phyloP scores from a whole-genome alignment of 768 basidiomycete species.

The Lentinula lateritia region DNA sequence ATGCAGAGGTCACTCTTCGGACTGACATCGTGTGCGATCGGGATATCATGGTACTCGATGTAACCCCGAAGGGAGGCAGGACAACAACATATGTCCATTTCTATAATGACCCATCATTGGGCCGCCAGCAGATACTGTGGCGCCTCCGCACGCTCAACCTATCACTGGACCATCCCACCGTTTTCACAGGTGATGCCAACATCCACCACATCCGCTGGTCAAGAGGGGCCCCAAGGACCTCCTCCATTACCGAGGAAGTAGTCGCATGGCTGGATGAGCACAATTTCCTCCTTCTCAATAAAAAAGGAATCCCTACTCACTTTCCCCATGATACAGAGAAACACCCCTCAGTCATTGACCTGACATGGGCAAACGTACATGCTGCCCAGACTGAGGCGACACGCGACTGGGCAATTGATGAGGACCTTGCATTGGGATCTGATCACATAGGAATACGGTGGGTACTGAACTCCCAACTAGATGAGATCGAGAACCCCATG shows the following conservation, averaged over 20 bases:
- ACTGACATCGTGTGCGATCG: slow-evolving; percentile 9
- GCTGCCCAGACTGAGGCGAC: slow-evolving; percentile 8
- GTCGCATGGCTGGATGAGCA: slow-evolving; percentile 14
- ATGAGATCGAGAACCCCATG: slow-evolving; percentile 13
- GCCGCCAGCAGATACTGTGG: slow-evolving; percentile 7
- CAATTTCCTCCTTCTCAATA: slow-evolving; percentile 12
- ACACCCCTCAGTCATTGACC: slow-evolving; percentile 14
- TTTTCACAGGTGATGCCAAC: slow-evolving; percentile 21
- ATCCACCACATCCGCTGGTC: slow-evolving; percentile 18
- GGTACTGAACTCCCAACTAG: slow-evolving; percentile 10
- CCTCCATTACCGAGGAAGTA: slow-evolving; percentile 6
- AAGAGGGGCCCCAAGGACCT: not conserved
- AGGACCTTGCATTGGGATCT: slow-evolving; percentile 11
- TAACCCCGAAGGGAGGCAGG: no score
- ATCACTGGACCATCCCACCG: slow-evolving; percentile 10
- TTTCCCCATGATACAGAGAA: slow-evolving; percentile 1
- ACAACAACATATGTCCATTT: no score
- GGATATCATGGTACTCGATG: no score
- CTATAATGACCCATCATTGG: slow-evolving; percentile 5
- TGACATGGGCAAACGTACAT: slow-evolving; percentile 12
- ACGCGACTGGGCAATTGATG: slow-evolving; percentile 16
- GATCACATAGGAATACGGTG: slow-evolving; percentile 17
- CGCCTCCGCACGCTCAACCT: not conserved
- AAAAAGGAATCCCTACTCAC: slow-evolving; percentile 15
- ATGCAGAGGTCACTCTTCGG: slow-evolving; percentile 18